Evolutionary conservation across 1,284 basidiomycete species (phyloP).

Genomic region (Trametes polyzona): DNA sequence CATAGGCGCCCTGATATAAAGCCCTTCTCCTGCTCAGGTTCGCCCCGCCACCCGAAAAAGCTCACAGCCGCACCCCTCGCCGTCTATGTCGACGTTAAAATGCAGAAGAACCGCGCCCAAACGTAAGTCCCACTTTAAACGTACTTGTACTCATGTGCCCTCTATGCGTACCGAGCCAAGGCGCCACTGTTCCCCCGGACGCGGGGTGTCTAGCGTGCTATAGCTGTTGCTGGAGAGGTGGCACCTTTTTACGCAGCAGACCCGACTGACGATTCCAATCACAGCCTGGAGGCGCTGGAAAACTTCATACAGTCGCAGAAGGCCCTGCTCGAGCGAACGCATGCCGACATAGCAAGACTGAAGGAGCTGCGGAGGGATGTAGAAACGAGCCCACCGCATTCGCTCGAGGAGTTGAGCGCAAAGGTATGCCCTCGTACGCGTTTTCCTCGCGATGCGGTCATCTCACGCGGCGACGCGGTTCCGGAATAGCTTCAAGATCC

Average conservation of each 20-base stretch:
- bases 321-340: conserved; percentile 57
- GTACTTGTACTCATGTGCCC: neutral
- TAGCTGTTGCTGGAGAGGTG: neutral
- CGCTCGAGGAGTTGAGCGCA: conserved; percentile 34
- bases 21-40: neutral
- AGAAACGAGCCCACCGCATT: conserved; percentile 36
- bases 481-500: conserved; percentile 19
- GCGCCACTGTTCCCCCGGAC: too few relatives aligned
- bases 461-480: conserved; percentile 3
- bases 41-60: neutral
- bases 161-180: neutral
- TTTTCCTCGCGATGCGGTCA: neutral
- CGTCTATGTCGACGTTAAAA: conserved; percentile 39
- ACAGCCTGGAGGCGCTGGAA: conserved; percentile 68
- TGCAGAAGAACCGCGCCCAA: conserved; percentile 62
- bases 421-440: conserved; percentile 30
- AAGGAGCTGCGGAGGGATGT: conserved; percentile 45
- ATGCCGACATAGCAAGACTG: conserved; percentile 61
- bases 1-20: neutral
- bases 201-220: neutral
- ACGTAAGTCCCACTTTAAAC: conserved; percentile 45
- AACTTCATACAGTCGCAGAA: conserved; percentile 65
- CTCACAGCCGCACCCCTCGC: neutral
- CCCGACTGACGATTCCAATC: neutral
- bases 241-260: neutral